Evolutionary conservation across 2,329 filamentous ascomycete genomes (phyloP).

Genomic region (Diaporthe sp.): DNA sequence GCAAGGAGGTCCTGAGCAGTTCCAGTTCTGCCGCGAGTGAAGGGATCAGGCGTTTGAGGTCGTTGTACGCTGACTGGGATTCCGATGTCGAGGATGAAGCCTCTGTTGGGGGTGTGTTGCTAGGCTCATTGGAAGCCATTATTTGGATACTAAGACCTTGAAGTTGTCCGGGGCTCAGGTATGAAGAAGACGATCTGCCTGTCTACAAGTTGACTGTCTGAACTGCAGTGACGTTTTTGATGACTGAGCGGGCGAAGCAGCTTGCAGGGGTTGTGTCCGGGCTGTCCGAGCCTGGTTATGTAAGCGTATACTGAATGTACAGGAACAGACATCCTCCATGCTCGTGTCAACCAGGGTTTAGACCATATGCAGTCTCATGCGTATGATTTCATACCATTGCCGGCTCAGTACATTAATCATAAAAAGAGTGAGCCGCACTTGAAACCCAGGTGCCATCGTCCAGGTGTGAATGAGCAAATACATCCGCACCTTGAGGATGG

Average conservation of each 20-base stretch:
- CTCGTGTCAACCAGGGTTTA: not conserved
- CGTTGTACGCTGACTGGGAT: conserved; percentile 46
- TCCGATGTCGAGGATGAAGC: conserved; percentile 38
- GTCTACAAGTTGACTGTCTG: not conserved
- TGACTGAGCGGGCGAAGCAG: conserved; percentile 3
- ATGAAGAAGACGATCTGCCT: not conserved
- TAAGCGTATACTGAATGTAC: not conserved
- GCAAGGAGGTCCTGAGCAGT: conserved; percentile 48
- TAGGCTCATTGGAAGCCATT: conserved; percentile 20
- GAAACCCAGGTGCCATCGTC: not conserved
- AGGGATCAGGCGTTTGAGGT: conserved; percentile 48
- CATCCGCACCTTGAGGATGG: not conserved
- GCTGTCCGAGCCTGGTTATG: conserved; percentile 7
- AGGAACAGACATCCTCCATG: not conserved
- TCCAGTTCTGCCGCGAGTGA: conserved; percentile 48
- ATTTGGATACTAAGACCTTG: not conserved
- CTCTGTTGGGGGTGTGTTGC: not conserved
- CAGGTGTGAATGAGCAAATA: not conserved
- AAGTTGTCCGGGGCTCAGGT: not conserved
- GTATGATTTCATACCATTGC: not conserved
- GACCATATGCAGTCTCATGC: not conserved
- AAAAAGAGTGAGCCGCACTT: not conserved
- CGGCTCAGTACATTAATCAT: not conserved
- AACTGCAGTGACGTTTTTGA: conserved; percentile 27
- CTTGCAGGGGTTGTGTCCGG: conserved; percentile 10